These are phyloP conservation scores for Aotearoamyces nothofagi DNA, from an alignment of 2,329 filamentous ascomycete species.

Conservation along the genomic window DNA sequence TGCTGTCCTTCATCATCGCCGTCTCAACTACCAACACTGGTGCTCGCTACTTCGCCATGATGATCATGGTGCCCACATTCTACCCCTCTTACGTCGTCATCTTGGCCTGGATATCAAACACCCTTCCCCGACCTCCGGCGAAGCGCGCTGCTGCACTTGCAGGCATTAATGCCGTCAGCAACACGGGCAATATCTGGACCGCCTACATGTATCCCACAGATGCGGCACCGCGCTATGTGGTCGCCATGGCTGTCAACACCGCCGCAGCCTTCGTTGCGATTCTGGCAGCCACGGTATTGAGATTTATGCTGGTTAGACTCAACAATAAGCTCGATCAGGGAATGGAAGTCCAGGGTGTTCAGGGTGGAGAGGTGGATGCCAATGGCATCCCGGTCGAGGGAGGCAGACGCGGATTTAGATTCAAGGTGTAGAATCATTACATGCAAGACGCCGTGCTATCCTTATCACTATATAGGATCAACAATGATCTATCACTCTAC, in stretches of 20 bases:
- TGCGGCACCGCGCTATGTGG: slow-evolving; percentile 26
- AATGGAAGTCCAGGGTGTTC: too few species aligned
- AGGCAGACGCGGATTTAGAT: slow-evolving; percentile 4
- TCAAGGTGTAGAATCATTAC: slow-evolving; percentile 1
- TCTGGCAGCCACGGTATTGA: slow-evolving; percentile 42
- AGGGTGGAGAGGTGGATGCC: slow-evolving; percentile 4
- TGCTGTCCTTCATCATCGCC: slow-evolving; percentile 52
- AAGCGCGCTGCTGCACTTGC: slow-evolving; percentile 48
- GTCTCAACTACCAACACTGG: slow-evolving; percentile 43
- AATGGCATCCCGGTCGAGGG: slow-evolving; percentile 6
- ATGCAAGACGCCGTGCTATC: too few species aligned
- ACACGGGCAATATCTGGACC: slow-evolving; percentile 55
- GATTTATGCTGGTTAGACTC: slow-evolving; percentile 45
- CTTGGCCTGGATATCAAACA: slow-evolving; percentile 63
- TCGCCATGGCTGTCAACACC: slow-evolving; percentile 56
- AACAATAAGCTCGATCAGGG: slow-evolving; percentile 58
- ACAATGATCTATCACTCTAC: too few species aligned
- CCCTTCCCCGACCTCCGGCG: slow-evolving; percentile 58
- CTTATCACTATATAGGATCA: too few species aligned
- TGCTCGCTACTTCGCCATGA: slow-evolving; percentile 54
- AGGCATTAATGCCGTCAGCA: slow-evolving; percentile 60
- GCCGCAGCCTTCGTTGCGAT: slow-evolving; percentile 49
- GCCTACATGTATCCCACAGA: slow-evolving; percentile 48
- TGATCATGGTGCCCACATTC: slow-evolving; percentile 52
- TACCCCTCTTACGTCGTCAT: slow-evolving; percentile 54